Evolutionary conservation across 75 land plant species (phyloP).

Genomic region (Chamaecyparis obtusa): DNA sequence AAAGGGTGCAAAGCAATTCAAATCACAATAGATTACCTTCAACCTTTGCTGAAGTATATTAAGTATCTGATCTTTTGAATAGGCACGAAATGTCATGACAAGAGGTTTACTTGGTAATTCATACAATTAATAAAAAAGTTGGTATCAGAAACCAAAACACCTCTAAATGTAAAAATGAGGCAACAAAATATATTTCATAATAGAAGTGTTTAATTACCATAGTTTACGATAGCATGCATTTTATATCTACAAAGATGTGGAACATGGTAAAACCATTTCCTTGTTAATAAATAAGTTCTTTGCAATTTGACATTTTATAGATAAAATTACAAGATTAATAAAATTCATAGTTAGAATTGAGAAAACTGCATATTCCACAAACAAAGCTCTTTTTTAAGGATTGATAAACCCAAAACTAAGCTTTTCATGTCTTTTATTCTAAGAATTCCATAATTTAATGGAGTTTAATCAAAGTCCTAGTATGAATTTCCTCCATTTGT

Average conservation of each 20-base stretch:
- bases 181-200: neutral
- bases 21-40: conserved; percentile 38
- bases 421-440: neutral
- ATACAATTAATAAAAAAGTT: neutral
- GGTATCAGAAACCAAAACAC: neutral
- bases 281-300: neutral
- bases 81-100: conserved; percentile 82
- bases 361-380: neutral
- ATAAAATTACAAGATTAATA: neutral
- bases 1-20: neutral
- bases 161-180: neutral
- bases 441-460: neutral
- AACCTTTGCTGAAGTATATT: conserved; percentile 72
- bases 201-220: neutral
- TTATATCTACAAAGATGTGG: neutral
- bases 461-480: neutral
- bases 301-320: neutral
- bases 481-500: neutral
- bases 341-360: neutral
- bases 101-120: conserved; percentile 67
- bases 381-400: neutral
- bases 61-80: conserved; percentile 88
- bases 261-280: neutral
- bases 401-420: neutral
- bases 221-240: neutral